Base-by-base conservation (phyloP, 495 filamentous ascomycete genomes). In the Cladorrhinum samala region DNA sequence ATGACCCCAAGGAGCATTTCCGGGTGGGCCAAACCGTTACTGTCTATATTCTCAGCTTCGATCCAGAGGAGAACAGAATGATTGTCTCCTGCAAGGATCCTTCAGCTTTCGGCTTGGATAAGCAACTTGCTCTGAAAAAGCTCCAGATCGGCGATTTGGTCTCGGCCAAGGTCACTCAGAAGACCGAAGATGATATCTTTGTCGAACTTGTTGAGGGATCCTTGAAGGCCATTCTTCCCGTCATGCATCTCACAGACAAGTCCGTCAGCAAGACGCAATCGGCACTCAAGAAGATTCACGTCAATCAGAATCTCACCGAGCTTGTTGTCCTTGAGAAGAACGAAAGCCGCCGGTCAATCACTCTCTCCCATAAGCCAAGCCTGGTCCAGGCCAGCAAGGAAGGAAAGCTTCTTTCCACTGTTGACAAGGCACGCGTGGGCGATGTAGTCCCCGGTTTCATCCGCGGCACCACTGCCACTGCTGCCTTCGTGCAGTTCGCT, bases 21-120 rank as follows among this genome's bases (percentile, higher is more conserved):
- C 81, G 85, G 27, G 70, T 81, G 7, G 93, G 94, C 1, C 93
- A 98, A 64, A 90, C 93, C 16, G 85, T 98, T 55, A 95, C 80
- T 68, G 86, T 96, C 27, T 84, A 88, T 58, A 83, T 93, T 18
- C 58, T 93, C 39, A 86, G 84, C 55, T 83, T 96, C 33, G 85
- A 96, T 68, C 68, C 80, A 0, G 77, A 84, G 45, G 78, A 78
- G 37, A 72, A 75, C 53, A 84, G 85, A 58, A 81, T 98, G 60
- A 83, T 84, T 40, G 88, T 98, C 40, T 95, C 92, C 33, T 97
- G 94, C 80, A 95, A 91, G 72, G 89, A 95, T 56, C 87, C 88
- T 2, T 81, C 81, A 14, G 77, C 78, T 0, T 91, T 90, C 60
- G 85, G 84, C 14, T 74, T 85, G 9, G 81, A 83, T 37, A 88